Conservation (phyloP, 768 basidiomycete genomes). For the Leccinum subtestaceum region DNA sequence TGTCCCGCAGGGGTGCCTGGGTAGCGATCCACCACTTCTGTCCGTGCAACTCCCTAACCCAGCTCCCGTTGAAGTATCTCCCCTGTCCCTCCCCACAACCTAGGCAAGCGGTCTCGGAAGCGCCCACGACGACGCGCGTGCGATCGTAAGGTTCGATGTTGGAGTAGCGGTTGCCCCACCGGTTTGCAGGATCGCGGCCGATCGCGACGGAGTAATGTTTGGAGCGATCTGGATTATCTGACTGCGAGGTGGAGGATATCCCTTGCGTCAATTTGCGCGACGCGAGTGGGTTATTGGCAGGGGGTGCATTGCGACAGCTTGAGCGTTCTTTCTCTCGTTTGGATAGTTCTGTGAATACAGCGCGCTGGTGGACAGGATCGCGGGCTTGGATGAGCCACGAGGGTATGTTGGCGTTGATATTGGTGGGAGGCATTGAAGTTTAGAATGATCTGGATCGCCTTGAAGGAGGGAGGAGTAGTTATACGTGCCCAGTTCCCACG, state of each 20-base stretch:
- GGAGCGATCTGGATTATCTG: conserved; percentile 19
- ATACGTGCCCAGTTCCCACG: neutral
- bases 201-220: conserved; percentile 56
- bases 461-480: neutral
- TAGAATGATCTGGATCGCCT: neutral
- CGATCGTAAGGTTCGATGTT: conserved; percentile 81
- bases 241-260: conserved; percentile 8
- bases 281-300: conserved; percentile 13
- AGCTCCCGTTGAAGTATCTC: conserved; percentile 80
- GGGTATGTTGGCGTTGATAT: conserved; percentile 7
- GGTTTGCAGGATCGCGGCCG: conserved; percentile 46
- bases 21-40: conserved; percentile 83
- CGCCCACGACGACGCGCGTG: conserved; percentile 61
- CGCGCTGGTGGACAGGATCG: conserved; percentile 14
- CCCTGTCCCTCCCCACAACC: conserved; percentile 31
- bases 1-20: conserved; percentile 72
- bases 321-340: conserved; percentile 38
- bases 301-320: conserved; percentile 25
- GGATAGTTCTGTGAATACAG: conserved; percentile 35
- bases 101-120: conserved; percentile 14
- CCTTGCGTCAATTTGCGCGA: conserved; percentile 5
- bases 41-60: conserved; percentile 75
- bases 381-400: conserved; percentile 16
- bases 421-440: neutral
- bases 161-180: conserved; percentile 60